These are phyloP conservation scores for Alisma plantagoaquatica DNA, from an alignment of 106 monocot species.

Conservation along the genomic window DNA sequence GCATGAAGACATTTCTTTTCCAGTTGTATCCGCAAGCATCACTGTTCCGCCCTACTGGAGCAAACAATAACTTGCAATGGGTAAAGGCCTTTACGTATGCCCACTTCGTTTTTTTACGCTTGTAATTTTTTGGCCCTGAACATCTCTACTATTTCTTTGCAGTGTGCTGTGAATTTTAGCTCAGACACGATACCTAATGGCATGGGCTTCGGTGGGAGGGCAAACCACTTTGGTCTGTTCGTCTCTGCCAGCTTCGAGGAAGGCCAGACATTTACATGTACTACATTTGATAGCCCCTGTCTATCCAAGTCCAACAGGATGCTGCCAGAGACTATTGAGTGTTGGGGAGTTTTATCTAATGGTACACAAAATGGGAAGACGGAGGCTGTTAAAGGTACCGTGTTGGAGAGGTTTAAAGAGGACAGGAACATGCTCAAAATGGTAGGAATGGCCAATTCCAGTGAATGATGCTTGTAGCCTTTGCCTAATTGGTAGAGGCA, in stretches of 20 bases:
- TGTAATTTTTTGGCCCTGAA: background rate
- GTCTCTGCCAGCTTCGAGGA: constrained; percentile 74
- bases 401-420: constrained; percentile 90
- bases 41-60: constrained; percentile 74
- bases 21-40: constrained; percentile 77
- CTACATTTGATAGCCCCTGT: constrained; percentile 82
- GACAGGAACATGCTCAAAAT: constrained; percentile 96
- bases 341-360: constrained; percentile 45
- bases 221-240: constrained; percentile 88
- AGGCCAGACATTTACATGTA: constrained; percentile 74
- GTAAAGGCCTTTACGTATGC: constrained; percentile 29
- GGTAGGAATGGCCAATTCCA: constrained; percentile 87
- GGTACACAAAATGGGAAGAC: constrained; percentile 26
- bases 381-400: constrained; percentile 43
- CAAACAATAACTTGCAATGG: constrained; percentile 90
- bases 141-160: background rate
- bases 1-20: constrained; percentile 90
- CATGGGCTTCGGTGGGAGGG: constrained; percentile 76
- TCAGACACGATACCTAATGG: constrained; percentile 96
- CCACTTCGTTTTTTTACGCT: background rate
- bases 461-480: constrained; percentile 19
- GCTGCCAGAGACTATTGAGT: constrained; percentile 67
- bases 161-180: constrained; percentile 92
- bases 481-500: too few species aligned
- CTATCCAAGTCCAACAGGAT: constrained; percentile 55